phyloP scores from a whole-genome alignment of 257 asterid species.

The Solanum verrucosum region DNA sequence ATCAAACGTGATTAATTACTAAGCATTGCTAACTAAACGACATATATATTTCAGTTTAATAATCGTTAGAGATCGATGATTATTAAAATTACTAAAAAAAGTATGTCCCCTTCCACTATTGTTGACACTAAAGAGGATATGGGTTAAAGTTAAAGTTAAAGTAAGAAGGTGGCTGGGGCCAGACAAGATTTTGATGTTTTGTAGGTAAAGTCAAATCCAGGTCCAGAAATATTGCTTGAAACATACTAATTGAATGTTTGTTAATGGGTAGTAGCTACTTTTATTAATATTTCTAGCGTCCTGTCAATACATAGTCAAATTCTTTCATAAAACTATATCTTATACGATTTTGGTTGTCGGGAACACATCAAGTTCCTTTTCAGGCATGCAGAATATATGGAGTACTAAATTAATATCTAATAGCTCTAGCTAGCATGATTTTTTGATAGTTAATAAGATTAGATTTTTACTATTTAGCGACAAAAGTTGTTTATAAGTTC shows the following conservation, averaged over 20 bases:
- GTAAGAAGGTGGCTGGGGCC: background rate
- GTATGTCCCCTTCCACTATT: background rate
- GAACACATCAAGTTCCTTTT: background rate
- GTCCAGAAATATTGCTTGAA: background rate
- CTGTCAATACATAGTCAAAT: background rate
- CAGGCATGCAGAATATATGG: background rate
- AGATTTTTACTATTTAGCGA: background rate
- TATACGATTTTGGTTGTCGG: background rate
- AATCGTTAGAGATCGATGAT: background rate
- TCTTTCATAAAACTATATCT: background rate
- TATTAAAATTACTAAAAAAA: background rate
- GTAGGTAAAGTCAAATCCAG: background rate
- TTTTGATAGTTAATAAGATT: background rate
- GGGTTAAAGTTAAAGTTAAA: background rate
- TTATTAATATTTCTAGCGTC: background rate
- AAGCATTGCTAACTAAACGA: background rate
- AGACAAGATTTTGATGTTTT: background rate
- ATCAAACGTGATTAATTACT: background rate
- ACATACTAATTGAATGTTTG: background rate
- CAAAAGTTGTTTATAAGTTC: background rate
- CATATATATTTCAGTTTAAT: background rate
- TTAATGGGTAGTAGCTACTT: background rate
- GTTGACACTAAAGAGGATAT: background rate
- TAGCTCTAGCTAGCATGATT: background rate
- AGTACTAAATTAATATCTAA: background rate